Percentiles rank a stretch among this genome's conserved stretches.
phyloP scores from a whole-genome alignment of 805 yeast species.

The Dipodascus albidus region DNA sequence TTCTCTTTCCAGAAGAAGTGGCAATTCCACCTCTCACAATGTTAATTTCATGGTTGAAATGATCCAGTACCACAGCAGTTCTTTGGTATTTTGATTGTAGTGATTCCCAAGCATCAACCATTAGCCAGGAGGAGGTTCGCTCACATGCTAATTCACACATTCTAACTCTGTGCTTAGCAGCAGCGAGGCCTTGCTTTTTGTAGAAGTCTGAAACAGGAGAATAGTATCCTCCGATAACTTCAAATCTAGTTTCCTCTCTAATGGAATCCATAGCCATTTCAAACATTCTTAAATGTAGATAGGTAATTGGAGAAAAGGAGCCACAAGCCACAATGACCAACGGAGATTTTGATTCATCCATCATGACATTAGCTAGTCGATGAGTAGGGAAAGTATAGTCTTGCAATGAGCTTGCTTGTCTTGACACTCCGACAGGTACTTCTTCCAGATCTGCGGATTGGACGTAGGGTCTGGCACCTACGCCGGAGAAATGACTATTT shows the following conservation, averaged over 20 bases:
- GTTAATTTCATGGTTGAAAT: conserved; percentile 90
- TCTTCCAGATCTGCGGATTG: conserved; percentile 93
- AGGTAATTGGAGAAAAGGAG: conserved; percentile 91
- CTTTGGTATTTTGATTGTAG: conserved; percentile 83
- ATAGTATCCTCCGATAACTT: conserved; percentile 92
- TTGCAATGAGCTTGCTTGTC: conserved; percentile 67
- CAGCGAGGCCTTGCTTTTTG: conserved; percentile 85
- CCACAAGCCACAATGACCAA: conserved; percentile 96
- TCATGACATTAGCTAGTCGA: conserved; percentile 56
- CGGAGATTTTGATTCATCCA: conserved; percentile 73
- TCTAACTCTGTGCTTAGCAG: conserved; percentile 79
- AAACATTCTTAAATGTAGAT: conserved; percentile 90
- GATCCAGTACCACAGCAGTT: conserved; percentile 92
- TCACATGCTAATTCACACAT: conserved; percentile 99
- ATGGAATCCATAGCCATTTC: conserved; percentile 97
- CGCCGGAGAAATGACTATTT: conserved; percentile 6
- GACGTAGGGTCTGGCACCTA: conserved; percentile 12
- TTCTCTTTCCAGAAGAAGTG: conserved; percentile 31
- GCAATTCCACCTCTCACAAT: conserved; percentile 78
- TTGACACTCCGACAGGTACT: conserved; percentile 85
- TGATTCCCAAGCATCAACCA: conserved; percentile 99
- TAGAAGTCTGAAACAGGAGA: conserved; percentile 89
- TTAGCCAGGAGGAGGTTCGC: conserved; percentile 90
- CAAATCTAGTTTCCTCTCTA: conserved; percentile 83
- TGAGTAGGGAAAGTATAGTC: conserved; percentile 81